A percentile compares a stretch with the other conserved stretches of the same genome.
phyloP scores from a whole-genome alignment of 441 rosid species.

The Lepidium campestre region DNA sequence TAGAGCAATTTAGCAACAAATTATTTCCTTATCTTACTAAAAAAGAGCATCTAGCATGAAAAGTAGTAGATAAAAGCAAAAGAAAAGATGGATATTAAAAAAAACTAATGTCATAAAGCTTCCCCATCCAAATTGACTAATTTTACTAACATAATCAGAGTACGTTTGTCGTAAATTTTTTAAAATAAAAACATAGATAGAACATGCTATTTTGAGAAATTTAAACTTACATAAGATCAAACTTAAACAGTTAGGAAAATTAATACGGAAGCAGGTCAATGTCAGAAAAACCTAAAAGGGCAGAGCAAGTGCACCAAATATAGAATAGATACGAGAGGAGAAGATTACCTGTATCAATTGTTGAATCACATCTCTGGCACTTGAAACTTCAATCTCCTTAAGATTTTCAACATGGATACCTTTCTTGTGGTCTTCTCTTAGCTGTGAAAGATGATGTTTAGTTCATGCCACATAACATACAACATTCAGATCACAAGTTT shows the following conservation, averaged over 20 bases:
- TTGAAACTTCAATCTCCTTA: conserved; percentile 84
- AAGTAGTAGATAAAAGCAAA: background rate
- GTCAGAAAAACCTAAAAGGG: background rate
- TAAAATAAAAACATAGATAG: background rate
- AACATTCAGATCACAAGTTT: background rate
- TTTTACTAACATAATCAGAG: background rate
- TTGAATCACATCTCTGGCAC: conserved; percentile 88
- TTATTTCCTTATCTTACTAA: background rate
- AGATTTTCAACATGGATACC: conserved; percentile 92
- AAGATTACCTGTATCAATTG: conserved; percentile 73
- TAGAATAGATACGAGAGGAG: background rate
- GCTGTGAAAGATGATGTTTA: conserved; percentile 34
- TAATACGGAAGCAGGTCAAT: background rate
- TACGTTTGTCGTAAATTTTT: background rate
- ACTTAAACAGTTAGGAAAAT: background rate
- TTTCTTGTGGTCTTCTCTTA: conserved; percentile 91
- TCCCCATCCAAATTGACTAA: background rate
- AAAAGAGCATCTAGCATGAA: conserved; percentile 1
- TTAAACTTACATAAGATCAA: background rate
- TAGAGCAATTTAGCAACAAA: background rate
- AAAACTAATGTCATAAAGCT: background rate
- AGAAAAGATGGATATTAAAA: background rate
- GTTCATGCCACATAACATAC: background rate
- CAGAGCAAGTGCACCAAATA: background rate
- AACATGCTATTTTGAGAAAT: background rate